Conservation (phyloP, 495 filamentous ascomycete genomes). For the Neurospora hispaniola region DNA sequence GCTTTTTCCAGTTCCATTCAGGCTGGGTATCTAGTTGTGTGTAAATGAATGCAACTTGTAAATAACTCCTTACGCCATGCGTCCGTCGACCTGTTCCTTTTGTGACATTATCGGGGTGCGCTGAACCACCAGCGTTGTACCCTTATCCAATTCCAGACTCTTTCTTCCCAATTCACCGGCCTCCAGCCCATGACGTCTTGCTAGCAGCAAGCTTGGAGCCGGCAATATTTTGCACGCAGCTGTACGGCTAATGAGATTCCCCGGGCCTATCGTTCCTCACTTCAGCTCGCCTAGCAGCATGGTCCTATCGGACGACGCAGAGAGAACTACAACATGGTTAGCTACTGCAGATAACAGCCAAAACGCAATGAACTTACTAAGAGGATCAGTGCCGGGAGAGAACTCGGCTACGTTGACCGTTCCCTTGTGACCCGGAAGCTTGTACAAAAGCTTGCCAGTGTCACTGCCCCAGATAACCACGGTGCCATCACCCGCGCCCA, state of each 20-base stretch:
- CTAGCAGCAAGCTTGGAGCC: background rate
- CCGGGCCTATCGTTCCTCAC: constrained; percentile 14
- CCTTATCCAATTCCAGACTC: background rate
- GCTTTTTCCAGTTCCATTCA: background rate
- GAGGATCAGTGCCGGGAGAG: constrained; percentile 68
- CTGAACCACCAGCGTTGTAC: background rate
- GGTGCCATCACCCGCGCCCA: constrained; percentile 81
- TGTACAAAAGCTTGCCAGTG: constrained; percentile 79
- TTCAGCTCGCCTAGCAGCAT: constrained; percentile 68
- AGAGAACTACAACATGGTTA: constrained; percentile 54
- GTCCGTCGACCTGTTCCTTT: background rate
- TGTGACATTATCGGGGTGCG: background rate
- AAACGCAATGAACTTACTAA: constrained; percentile 54
- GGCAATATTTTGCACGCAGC: background rate
- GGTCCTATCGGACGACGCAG: constrained; percentile 72
- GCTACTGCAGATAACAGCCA: constrained; percentile 9
- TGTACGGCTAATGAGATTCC: background rate
- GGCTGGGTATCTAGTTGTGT: background rate
- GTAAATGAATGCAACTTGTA: background rate
- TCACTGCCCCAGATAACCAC: constrained; percentile 83
- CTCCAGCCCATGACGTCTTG: background rate
- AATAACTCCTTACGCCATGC: background rate
- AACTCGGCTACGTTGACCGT: constrained; percentile 93
- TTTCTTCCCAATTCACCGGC: background rate
- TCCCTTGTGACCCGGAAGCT: constrained; percentile 90